Percentiles rank a stretch among this genome's conserved stretches.
These are phyloP conservation scores for Ustilago xerochloae DNA, from an alignment of 1,284 basidiomycete species.

Conservation along the genomic window DNA sequence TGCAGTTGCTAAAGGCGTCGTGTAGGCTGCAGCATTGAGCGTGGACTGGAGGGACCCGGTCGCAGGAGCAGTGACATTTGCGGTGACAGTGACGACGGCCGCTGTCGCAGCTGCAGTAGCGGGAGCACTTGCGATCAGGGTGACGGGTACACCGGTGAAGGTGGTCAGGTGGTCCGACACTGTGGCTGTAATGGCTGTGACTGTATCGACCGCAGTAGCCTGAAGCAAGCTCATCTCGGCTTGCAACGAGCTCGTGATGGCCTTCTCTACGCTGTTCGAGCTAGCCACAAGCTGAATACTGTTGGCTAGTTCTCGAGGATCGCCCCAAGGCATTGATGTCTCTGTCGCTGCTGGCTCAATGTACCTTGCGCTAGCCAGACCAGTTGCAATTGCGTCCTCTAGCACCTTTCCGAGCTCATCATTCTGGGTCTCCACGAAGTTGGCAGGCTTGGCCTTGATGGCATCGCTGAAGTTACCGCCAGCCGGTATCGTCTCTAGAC, in stretches of 20 bases:
- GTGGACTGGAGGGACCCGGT: neutral
- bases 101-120: neutral
- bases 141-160: slow-evolving; percentile 18
- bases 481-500: slow-evolving; percentile 44
- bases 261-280: slow-evolving; percentile 36
- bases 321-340: slow-evolving; percentile 40
- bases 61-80: neutral
- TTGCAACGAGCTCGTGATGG: slow-evolving; percentile 39
- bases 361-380: slow-evolving; percentile 14
- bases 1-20: neutral
- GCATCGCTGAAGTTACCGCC: slow-evolving; percentile 43
- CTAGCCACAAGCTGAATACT: slow-evolving; percentile 45
- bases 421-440: slow-evolving; percentile 34
- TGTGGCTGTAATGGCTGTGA: slow-evolving; percentile 36
- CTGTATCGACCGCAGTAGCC: slow-evolving; percentile 19
- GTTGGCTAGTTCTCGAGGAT: slow-evolving; percentile 36
- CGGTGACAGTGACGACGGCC: neutral
- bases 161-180: slow-evolving; percentile 22
- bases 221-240: slow-evolving; percentile 21
- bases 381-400: slow-evolving; percentile 20
- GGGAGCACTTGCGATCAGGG: neutral
- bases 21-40: slow-evolving; percentile 1
- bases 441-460: slow-evolving; percentile 19
- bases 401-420: slow-evolving; percentile 37
- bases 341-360: slow-evolving; percentile 34